A percentile compares a stretch with the other conserved stretches of the same genome.
Conservation (phyloP, 352 stramenopile genomes). For the Phytophthora crassamura region DNA sequence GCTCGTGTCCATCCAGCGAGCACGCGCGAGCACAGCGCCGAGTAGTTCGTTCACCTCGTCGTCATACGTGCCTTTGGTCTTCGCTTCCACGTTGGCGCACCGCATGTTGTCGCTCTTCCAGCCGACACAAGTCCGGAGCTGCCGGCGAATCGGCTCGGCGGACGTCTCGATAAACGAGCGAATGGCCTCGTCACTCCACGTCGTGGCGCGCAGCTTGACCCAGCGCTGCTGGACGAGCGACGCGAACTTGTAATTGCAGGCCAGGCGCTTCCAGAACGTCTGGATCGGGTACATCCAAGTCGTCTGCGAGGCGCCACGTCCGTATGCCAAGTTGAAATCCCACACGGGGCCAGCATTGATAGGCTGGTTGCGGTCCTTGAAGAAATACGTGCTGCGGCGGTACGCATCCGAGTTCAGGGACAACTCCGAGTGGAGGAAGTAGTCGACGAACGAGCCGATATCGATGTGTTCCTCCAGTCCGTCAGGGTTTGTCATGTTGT, state of each 20-base stretch:
- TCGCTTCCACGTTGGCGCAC: conserved; percentile 55
- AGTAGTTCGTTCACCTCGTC: conserved; percentile 47
- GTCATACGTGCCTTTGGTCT: conserved; percentile 43
- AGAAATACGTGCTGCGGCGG: conserved; percentile 68
- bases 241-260: conserved; percentile 79
- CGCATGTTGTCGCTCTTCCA: conserved; percentile 66
- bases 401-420: conserved; percentile 72
- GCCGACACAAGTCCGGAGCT: conserved; percentile 48
- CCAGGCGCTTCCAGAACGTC: conserved; percentile 68
- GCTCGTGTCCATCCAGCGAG: conserved; percentile 63
- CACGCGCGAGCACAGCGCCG: conserved; percentile 41
- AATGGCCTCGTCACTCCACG: conserved; percentile 67
- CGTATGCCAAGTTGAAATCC: conserved; percentile 79
- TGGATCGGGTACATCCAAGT: conserved; percentile 64
- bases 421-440: conserved; percentile 73
- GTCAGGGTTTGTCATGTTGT: conserved; percentile 67
- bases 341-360: conserved; percentile 76
- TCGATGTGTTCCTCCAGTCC: conserved; percentile 61
- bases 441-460: conserved; percentile 75
- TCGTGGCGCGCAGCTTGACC: conserved; percentile 44
- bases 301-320: conserved; percentile 41
- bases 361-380: conserved; percentile 67
- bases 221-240: conserved; percentile 64
- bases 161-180: conserved; percentile 47
- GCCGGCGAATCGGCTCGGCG: conserved; percentile 49